phyloP scores from a whole-genome alignment of 75 land plant genomes.

The Larix kaempferi region DNA sequence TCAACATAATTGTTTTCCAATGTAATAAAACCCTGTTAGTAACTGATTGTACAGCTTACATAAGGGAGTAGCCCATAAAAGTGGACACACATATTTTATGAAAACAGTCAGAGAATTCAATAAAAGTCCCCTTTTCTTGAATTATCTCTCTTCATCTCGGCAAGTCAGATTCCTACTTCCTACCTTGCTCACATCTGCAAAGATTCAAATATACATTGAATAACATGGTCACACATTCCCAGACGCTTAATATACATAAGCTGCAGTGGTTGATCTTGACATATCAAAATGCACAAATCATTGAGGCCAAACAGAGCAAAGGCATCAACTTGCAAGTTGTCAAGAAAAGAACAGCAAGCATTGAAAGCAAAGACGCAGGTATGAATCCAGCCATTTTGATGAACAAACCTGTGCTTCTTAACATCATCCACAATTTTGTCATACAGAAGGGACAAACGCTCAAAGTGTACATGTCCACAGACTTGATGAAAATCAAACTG shows the following conservation, averaged over 20 bases:
- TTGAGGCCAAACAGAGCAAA: neutral
- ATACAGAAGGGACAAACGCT: constrained; percentile 66
- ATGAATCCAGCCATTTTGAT: constrained; percentile 6
- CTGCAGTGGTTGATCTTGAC: neutral
- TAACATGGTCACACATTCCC: neutral
- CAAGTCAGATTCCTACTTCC: no score
- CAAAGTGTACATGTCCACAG: constrained; percentile 84
- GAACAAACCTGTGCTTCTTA: constrained; percentile 70
- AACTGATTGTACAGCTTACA: no score
- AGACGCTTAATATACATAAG: neutral
- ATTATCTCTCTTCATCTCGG: no score
- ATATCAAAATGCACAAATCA: neutral
- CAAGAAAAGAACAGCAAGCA: neutral
- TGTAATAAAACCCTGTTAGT: no score
- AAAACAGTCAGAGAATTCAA: no score
- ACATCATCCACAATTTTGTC: constrained; percentile 65
- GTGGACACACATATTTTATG: no score
- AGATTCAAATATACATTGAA: no score
- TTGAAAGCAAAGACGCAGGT: neutral
- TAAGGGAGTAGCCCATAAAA: no score
- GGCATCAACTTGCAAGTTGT: neutral
- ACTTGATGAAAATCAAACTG: constrained; percentile 86
- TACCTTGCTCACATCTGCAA: no score
- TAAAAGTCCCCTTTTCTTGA: no score
- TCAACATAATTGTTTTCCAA: no score